Evolutionary conservation across 495 filamentous ascomycete species (phyloP).

Genomic region (Oidiodendron maius): DNA sequence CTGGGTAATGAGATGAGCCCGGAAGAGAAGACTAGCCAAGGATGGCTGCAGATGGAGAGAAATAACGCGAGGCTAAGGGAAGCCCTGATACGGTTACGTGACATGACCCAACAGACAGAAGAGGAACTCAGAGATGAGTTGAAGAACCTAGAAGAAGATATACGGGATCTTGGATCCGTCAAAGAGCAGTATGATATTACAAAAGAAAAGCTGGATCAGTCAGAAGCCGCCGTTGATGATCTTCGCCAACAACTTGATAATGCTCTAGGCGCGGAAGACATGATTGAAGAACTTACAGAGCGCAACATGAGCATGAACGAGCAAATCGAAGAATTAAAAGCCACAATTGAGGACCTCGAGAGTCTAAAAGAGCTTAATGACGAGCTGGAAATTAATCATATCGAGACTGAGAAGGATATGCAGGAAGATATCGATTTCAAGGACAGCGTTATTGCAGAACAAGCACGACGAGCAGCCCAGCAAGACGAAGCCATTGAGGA

Average conservation of each 20-base stretch:
- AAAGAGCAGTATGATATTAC: constrained; percentile 66
- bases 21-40: constrained; percentile 78
- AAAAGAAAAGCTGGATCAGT: constrained; percentile 63
- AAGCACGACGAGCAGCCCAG: constrained; percentile 52
- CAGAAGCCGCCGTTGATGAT: constrained; percentile 77
- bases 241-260: constrained; percentile 86
- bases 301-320: constrained; percentile 77
- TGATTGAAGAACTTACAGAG: constrained; percentile 88
- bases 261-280: constrained; percentile 78
- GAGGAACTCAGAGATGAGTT: constrained; percentile 72
- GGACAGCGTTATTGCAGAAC: constrained; percentile 71
- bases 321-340: constrained; percentile 74
- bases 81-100: constrained; percentile 75
- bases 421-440: constrained; percentile 87
- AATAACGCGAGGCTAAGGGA: constrained; percentile 85
- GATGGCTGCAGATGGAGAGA: constrained; percentile 86
- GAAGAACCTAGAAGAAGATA: constrained; percentile 69
- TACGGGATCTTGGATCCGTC: constrained; percentile 62
- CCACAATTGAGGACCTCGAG: constrained; percentile 78
- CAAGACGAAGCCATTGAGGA: constrained; percentile 79
- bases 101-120: constrained; percentile 82
- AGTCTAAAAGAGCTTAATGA: constrained; percentile 86
- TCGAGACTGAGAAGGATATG: constrained; percentile 88
- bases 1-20: constrained; percentile 76
- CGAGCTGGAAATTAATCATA: constrained; percentile 88